Conservation (phyloP, 2,329 filamentous ascomycete species). For the Fusarium sulawesiense region DNA sequence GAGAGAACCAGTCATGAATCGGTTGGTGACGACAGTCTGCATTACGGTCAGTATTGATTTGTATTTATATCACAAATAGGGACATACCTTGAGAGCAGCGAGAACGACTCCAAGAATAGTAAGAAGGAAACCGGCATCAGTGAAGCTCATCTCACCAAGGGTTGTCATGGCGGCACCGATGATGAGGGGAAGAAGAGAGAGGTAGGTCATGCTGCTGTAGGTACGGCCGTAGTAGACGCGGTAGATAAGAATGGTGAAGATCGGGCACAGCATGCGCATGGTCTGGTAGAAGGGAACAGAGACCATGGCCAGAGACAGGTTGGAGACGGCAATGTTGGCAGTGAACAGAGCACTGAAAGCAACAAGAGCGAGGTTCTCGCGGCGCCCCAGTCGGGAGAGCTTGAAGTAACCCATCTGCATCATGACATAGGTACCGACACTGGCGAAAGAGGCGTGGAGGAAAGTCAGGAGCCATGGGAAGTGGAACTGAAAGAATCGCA, state of each 20-base stretch:
- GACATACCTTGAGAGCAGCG: constrained; percentile 64
- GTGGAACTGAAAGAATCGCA: constrained; percentile 57
- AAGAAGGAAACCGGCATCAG: constrained; percentile 65
- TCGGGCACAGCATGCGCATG: constrained; percentile 69
- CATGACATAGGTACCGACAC: constrained; percentile 65
- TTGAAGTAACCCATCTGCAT: constrained; percentile 64
- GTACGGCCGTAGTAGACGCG: constrained; percentile 65
- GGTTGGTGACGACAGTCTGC: constrained; percentile 71
- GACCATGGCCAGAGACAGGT: constrained; percentile 70
- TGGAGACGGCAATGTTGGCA: constrained; percentile 72
- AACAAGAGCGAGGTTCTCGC: constrained; percentile 66
- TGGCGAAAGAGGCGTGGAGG: constrained; percentile 67
- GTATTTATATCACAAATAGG: background rate
- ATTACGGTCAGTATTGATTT: constrained; percentile 27
- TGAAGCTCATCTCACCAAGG: constrained; percentile 72
- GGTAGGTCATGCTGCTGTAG: constrained; percentile 67
- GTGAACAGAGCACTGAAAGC: constrained; percentile 71
- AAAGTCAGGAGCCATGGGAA: constrained; percentile 72
- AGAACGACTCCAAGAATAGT: constrained; percentile 66
- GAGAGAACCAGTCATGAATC: constrained; percentile 71
- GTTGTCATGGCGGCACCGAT: constrained; percentile 70
- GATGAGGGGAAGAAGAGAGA: constrained; percentile 70
- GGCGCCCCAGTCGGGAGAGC: constrained; percentile 62
- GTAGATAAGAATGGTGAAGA: constrained; percentile 72
- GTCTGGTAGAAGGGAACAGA: constrained; percentile 76